Evolutionary conservation across 2,329 filamentous ascomycete genomes (phyloP).

Genomic region (Beauveria caledonica): DNA sequence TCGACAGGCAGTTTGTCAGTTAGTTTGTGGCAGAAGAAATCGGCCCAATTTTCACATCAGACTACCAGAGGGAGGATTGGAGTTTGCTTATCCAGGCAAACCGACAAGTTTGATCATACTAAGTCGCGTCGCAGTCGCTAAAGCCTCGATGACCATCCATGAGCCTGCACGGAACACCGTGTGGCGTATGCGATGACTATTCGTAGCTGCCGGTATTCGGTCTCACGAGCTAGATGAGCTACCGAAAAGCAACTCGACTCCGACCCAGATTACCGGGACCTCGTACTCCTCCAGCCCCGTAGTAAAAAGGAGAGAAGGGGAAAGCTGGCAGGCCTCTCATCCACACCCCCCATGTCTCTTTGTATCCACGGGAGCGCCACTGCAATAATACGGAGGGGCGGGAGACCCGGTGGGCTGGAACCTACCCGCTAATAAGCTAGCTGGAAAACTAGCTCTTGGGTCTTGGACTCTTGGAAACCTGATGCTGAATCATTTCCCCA

Average conservation of each 20-base stretch:
- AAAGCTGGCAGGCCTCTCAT: not conserved
- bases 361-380: not conserved
- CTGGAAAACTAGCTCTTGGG: not conserved
- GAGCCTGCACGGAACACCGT: not conserved
- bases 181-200: not conserved
- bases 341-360: too few species aligned
- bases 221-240: not conserved
- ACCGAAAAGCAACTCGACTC: not conserved
- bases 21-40: not conserved
- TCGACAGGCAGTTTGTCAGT: not conserved
- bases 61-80: not conserved
- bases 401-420: conserved; percentile 8
- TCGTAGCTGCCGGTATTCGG: not conserved
- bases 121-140: too few species aligned
- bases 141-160: too few species aligned
- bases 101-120: not conserved
- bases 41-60: not conserved
- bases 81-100: not conserved
- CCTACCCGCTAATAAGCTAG: not conserved
- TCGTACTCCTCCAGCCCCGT: not conserved
- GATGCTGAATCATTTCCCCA: conserved; percentile 10
- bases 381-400: not conserved
- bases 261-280: conserved; percentile 11
- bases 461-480: not conserved
- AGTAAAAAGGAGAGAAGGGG: not conserved